phyloP scores from a whole-genome alignment of 2,329 filamentous ascomycete genomes.

The Tolypocladium cylindrosporum region DNA sequence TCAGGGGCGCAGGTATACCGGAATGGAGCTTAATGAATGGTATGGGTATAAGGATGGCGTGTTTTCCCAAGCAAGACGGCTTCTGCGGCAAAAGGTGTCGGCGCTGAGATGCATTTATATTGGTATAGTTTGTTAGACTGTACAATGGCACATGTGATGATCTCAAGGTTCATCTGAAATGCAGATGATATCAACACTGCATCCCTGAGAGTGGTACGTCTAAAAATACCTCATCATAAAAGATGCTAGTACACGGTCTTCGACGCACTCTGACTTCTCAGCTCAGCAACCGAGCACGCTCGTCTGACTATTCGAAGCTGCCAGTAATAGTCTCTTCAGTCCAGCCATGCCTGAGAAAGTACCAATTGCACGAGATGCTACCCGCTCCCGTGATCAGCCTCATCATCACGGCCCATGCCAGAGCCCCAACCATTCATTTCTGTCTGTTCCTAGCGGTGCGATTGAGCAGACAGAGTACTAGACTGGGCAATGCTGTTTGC shows the following conservation, averaged over 20 bases:
- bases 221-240: not conserved
- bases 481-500: too few relatives aligned
- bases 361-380: too few relatives aligned
- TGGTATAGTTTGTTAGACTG: not conserved
- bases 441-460: too few relatives aligned
- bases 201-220: not conserved
- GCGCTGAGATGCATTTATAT: not conserved
- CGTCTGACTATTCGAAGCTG: too few relatives aligned
- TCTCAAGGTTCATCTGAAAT: not conserved
- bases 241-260: not conserved
- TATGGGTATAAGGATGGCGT: not conserved
- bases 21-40: conserved; percentile 47
- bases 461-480: too few relatives aligned
- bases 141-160: not conserved
- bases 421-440: too few relatives aligned
- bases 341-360: too few relatives aligned
- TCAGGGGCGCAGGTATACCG: conserved; percentile 67
- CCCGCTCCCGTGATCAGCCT: too few relatives aligned
- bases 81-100: not conserved
- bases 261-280: not conserved
- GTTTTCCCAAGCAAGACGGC: not conserved
- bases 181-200: not conserved
- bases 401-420: too few relatives aligned
- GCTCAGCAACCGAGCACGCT: not conserved
- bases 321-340: too few relatives aligned